Evolutionary conservation across 2,329 filamentous ascomycete genomes (phyloP).

Genomic region (Botrytis galanthina): DNA sequence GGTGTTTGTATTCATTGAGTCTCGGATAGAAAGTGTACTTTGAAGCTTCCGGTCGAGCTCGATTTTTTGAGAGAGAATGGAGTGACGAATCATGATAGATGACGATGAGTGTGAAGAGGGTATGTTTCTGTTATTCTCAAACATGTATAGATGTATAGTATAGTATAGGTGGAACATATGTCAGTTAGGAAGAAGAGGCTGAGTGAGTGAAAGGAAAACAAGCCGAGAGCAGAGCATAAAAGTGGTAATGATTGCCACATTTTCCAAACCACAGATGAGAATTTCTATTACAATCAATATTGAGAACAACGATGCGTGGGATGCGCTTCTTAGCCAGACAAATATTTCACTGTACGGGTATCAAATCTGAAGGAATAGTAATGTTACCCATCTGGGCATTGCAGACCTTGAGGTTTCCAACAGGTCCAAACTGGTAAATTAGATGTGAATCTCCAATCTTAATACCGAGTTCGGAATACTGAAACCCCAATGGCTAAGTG

Average conservation of each 20-base stretch:
- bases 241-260: not conserved
- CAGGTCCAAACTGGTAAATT: not conserved
- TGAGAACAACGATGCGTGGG: not conserved
- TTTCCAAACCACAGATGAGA: not conserved
- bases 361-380: not conserved
- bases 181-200: not conserved
- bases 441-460: not conserved
- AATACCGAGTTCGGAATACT: not conserved
- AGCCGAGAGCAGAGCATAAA: not conserved
- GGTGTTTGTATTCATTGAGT: not conserved
- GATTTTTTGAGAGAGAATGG: too few relatives aligned
- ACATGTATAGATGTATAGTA: not conserved
- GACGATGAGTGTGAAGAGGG: not conserved
- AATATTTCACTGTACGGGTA: not conserved
- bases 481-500: not conserved
- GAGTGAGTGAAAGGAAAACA: not conserved
- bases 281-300: not conserved
- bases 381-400: not conserved
- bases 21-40: not conserved
- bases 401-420: not conserved
- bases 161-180: not conserved
- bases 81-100: not conserved
- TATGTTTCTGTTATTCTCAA: not conserved
- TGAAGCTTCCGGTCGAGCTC: not conserved
- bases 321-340: not conserved